Evolutionary conservation across 2,329 filamentous ascomycete species (phyloP).

Genomic region (Claviceps citrina): DNA sequence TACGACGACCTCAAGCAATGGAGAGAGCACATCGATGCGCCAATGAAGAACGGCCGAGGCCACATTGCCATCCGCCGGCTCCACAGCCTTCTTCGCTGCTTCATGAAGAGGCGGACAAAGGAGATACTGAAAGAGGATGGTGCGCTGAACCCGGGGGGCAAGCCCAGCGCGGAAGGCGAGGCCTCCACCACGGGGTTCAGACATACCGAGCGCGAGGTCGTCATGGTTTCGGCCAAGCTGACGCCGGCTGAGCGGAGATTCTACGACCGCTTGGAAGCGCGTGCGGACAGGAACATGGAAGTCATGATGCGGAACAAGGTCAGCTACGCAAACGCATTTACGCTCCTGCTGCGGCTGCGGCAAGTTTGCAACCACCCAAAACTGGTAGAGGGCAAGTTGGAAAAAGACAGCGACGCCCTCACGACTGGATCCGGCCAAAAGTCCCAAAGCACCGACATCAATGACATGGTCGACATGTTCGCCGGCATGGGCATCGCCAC

Average conservation of each 20-base stretch:
- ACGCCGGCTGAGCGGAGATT: constrained; percentile 68
- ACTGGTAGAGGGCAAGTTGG: constrained; percentile 70
- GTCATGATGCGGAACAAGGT: constrained; percentile 73
- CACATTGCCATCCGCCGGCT: constrained; percentile 77
- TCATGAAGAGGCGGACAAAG: constrained; percentile 98
- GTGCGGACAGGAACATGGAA: constrained; percentile 74
- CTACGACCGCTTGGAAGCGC: constrained; percentile 67
- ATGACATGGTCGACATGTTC: constrained; percentile 74
- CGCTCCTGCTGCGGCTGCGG: constrained; percentile 74
- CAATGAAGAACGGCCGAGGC: constrained; percentile 79
- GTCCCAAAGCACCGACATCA: constrained; percentile 49
- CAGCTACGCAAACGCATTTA: constrained; percentile 87
- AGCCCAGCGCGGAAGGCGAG: constrained; percentile 36
- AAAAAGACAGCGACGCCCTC: constrained; percentile 75
- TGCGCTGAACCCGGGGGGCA: constrained; percentile 62
- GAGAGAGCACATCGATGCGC: constrained; percentile 80
- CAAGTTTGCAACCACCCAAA: constrained; percentile 93
- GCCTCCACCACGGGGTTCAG: constrained; percentile 56
- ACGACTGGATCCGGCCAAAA: constrained; percentile 44
- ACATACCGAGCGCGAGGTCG: constrained; percentile 79
- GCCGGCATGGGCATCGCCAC: constrained; percentile 64
- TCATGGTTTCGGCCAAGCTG: constrained; percentile 65
- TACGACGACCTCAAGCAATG: constrained; percentile 76
- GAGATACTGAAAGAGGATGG: constrained; percentile 85
- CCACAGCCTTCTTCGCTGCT: constrained; percentile 72